phyloP scores from a whole-genome alignment of 2,329 filamentous ascomycete genomes.

The Trichothecium roseum region DNA sequence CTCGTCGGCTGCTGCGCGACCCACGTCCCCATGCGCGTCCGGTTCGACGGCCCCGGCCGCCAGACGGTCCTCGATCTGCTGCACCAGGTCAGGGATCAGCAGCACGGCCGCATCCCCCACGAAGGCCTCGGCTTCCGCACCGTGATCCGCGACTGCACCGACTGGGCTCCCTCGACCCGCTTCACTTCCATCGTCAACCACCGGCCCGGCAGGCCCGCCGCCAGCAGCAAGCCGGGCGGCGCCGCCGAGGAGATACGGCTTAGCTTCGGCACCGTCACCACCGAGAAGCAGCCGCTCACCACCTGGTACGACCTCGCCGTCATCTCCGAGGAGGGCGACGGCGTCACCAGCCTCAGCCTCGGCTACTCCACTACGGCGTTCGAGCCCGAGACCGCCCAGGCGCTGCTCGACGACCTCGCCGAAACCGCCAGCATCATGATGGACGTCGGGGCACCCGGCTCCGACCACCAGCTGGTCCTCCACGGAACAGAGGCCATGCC shows the following conservation, averaged over 20 bases:
- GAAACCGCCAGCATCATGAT: conserved; percentile 1
- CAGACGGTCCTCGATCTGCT: conserved; percentile 3
- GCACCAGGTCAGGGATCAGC: conserved; percentile 4
- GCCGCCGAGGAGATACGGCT: neutral
- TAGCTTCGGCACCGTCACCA: conserved; percentile 2
- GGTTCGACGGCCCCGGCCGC: conserved; percentile 3
- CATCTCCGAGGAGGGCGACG: conserved; percentile 3
- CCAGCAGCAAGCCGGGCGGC: conserved; percentile 1
- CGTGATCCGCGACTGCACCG: conserved; percentile 4
- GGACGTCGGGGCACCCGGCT: conserved; percentile 1
- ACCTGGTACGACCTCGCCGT: conserved; percentile 5
- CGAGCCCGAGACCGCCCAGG: conserved; percentile 2
- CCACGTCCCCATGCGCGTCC: conserved; percentile 4
- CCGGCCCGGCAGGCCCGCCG: conserved; percentile 2
- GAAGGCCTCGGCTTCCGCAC: conserved; percentile 5
- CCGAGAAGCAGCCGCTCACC: conserved; percentile 2
- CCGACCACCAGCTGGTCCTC: conserved; percentile 1
- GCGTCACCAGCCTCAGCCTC: conserved; percentile 1
- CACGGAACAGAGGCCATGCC: conserved; percentile 4
- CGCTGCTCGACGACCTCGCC: conserved; percentile 4
- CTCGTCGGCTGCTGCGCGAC: conserved; percentile 5
- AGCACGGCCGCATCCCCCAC: conserved; percentile 4
- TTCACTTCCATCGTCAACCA: conserved; percentile 5
- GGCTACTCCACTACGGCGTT: conserved; percentile 3
- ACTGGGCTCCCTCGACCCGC: conserved; percentile 3